Evolutionary conservation across 1,139 yeast genomes (phyloP).

Genomic region (Meyerozyma carpophila): DNA sequence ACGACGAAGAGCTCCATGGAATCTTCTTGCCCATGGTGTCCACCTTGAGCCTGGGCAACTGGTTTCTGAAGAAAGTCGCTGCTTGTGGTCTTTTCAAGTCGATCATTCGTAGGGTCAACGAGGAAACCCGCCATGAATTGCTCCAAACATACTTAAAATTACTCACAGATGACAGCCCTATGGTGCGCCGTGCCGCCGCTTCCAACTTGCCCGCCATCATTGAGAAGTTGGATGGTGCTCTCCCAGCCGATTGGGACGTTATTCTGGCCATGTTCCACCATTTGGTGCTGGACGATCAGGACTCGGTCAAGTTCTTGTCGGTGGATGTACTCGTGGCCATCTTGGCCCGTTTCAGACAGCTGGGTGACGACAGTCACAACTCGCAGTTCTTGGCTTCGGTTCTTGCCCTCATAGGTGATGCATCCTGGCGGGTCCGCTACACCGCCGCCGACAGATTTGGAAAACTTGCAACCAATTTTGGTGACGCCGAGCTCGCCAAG

Average conservation of each 20-base stretch:
- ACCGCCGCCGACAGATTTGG: conserved; percentile 94
- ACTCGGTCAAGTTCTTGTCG: conserved; percentile 86
- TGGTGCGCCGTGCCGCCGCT: conserved; percentile 97
- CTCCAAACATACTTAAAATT: conserved; percentile 64
- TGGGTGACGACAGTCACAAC: conserved; percentile 53
- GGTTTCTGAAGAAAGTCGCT: conserved; percentile 94
- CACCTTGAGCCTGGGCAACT: conserved; percentile 77
- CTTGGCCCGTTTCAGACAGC: conserved; percentile 55
- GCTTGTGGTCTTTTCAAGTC: conserved; percentile 84
- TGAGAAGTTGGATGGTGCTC: conserved; percentile 44
- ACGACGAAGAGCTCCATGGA: conserved; percentile 60
- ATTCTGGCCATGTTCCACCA: conserved; percentile 78
- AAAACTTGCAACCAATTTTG: conserved; percentile 63
- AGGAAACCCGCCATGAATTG: conserved; percentile 53
- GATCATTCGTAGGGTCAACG: conserved; percentile 57
- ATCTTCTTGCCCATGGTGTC: conserved; percentile 73
- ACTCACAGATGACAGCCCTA: conserved; percentile 89
- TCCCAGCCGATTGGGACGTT: conserved; percentile 59
- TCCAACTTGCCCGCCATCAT: conserved; percentile 71
- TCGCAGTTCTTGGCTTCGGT: conserved; percentile 53
- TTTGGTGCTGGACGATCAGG: conserved; percentile 84
- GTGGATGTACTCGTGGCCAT: conserved; percentile 81
- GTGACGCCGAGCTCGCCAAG: conserved; percentile 46
- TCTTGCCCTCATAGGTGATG: conserved; percentile 72
- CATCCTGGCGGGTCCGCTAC: conserved; percentile 97